These are phyloP conservation scores for Ophiostoma angusticollis DNA, from an alignment of 2,329 filamentous ascomycete genomes.

Conservation along the genomic window DNA sequence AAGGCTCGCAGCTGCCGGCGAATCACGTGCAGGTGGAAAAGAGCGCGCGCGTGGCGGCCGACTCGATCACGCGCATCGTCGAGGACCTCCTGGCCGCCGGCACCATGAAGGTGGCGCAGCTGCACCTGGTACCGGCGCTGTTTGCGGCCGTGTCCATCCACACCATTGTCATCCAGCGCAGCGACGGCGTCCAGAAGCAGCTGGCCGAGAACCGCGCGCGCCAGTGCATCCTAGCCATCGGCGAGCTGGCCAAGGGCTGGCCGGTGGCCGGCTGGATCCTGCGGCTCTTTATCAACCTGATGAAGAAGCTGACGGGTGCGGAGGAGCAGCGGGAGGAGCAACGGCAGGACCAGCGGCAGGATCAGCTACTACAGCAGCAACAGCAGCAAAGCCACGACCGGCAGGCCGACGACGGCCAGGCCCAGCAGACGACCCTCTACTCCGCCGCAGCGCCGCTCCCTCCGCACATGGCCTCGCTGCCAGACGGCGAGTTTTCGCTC, in stretches of 20 bases:
- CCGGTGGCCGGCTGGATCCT: slow-evolving; percentile 3
- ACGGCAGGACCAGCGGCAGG: not conserved
- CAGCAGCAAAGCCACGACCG: too few relatives aligned
- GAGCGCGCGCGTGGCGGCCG: not conserved
- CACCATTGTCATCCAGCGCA: slow-evolving; percentile 1
- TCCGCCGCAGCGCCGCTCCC: too few relatives aligned
- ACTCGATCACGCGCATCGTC: not conserved
- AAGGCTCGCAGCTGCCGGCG: not conserved
- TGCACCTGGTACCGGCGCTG: slow-evolving; percentile 1
- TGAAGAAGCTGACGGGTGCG: slow-evolving; percentile 1
- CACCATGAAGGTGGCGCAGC: not conserved
- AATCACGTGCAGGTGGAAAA: not conserved
- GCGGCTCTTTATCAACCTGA: slow-evolving; percentile 2
- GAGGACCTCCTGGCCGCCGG: slow-evolving; percentile 1
- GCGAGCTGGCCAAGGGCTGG: slow-evolving; percentile 1
- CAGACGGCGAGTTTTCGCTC: too few relatives aligned
- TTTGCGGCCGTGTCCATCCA: slow-evolving; percentile 3
- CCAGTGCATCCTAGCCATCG: slow-evolving; percentile 1
- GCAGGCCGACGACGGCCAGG: too few relatives aligned
- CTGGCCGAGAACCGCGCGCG: slow-evolving; percentile 2
- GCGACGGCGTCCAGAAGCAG: slow-evolving; percentile 3
- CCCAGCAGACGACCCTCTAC: too few relatives aligned
- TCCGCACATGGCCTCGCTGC: too few relatives aligned
- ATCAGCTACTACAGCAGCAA: not conserved
- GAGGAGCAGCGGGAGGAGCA: not conserved